phyloP scores from a whole-genome alignment of 495 filamentous ascomycete species.

The Talaromyces thailandensis region DNA sequence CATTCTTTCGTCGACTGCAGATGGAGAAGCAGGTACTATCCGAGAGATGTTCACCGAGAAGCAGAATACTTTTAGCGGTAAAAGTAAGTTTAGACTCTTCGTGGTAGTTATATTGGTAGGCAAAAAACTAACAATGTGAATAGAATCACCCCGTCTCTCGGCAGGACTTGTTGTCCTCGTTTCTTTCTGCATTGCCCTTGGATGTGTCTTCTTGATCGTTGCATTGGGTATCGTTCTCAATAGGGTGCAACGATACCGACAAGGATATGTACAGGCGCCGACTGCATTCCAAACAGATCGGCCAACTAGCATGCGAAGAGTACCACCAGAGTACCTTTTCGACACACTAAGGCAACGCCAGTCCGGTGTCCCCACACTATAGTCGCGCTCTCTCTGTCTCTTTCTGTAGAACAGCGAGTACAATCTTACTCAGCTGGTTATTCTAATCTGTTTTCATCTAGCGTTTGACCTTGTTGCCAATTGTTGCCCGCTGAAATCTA shows the following conservation, averaged over 20 bases:
- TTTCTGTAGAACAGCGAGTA: neutral
- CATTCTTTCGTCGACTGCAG: slow-evolving; percentile 59
- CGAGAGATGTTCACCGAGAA: slow-evolving; percentile 71
- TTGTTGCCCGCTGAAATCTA: neutral
- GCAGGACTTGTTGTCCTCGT: slow-evolving; percentile 86
- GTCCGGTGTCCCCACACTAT: slow-evolving; percentile 28
- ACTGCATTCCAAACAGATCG: slow-evolving; percentile 62
- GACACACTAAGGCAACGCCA: slow-evolving; percentile 39
- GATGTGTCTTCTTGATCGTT: slow-evolving; percentile 80
- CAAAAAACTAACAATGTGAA: slow-evolving; percentile 21
- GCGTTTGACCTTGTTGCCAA: neutral
- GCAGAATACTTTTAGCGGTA: slow-evolving; percentile 50
- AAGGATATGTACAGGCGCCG: slow-evolving; percentile 80
- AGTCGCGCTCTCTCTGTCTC: slow-evolving; percentile 10
- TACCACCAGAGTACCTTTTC: slow-evolving; percentile 78
- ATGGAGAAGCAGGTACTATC: slow-evolving; percentile 60
- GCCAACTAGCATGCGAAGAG: slow-evolving; percentile 62
- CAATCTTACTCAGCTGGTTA: neutral
- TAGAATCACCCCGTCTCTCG: slow-evolving; percentile 48
- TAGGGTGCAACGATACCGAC: slow-evolving; percentile 69
- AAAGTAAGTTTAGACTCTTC: slow-evolving; percentile 30
- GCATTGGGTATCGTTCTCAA: slow-evolving; percentile 75
- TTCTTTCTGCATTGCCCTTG: slow-evolving; percentile 81
- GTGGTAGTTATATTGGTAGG: slow-evolving; percentile 4
- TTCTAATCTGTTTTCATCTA: neutral